Conservation (phyloP, 768 basidiomycete species). For the Mycena metata region DNA sequence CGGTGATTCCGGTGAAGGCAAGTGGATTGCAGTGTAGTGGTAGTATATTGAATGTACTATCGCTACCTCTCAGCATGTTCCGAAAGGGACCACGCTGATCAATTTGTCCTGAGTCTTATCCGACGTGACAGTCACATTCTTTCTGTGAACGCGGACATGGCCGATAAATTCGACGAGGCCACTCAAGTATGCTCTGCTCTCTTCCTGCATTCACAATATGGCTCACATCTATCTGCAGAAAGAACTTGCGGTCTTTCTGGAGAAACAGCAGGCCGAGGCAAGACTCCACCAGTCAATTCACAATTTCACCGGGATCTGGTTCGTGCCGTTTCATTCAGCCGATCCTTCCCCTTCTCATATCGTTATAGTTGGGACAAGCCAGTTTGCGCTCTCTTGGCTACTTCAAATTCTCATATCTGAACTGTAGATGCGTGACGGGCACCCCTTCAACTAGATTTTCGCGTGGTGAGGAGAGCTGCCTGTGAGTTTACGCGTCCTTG, state of each 20-base stretch:
- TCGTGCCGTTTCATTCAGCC: too few species aligned
- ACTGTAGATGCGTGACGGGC: slow-evolving; percentile 80
- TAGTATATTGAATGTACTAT: too few species aligned
- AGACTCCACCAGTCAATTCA: slow-evolving; percentile 70
- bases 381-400: slow-evolving; percentile 44
- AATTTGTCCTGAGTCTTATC: too few species aligned
- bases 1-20: too few species aligned
- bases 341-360: too few species aligned
- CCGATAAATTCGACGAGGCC: slow-evolving; percentile 79
- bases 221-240: slow-evolving; percentile 63
- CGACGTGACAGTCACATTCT: too few species aligned
- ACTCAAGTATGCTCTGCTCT: slow-evolving; percentile 66
- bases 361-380: slow-evolving; percentile 98
- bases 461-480: slow-evolving; percentile 82
- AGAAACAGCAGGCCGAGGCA: slow-evolving; percentile 86
- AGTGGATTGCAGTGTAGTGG: too few species aligned
- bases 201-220: slow-evolving; percentile 5
- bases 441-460: slow-evolving; percentile 85
- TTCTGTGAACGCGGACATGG: too few species aligned
- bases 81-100: too few species aligned
- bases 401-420: slow-evolving; percentile 17
- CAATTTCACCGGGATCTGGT: slow-evolving; percentile 84
- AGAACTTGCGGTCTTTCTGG: slow-evolving; percentile 85
- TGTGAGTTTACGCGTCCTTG: slow-evolving; percentile 51
- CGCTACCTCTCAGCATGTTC: too few species aligned